Evolutionary conservation across 176 grass and related monocot species (phyloP), one percentile per base, ranked within the genome.

Genomic region (Canna indica): DNA sequence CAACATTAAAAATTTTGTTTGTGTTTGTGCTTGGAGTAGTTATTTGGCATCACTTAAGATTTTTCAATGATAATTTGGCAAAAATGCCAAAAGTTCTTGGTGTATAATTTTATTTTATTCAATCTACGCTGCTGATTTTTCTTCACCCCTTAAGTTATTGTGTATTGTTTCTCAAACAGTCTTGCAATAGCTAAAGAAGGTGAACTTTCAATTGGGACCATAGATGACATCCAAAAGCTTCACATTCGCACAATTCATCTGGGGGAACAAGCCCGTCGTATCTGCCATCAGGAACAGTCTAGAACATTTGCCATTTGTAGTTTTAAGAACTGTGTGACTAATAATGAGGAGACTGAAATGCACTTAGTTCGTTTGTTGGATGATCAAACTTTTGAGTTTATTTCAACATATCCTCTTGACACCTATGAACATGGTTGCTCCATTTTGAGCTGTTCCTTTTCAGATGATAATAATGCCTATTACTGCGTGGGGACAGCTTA

Each of bases 121-220:
- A 26, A 44, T 59, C 28, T 73, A 20, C 18, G 29, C 11, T 59
- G 14, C 17, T 41, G 47, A 59, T 18, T 59, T 58, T 15, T 59
- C 15, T 17, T 17, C 14, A 59, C 18, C 1, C 15, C 7, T 28
- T 42, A 28, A 44, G 35, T 73, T 59, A 14, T 28, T n/a, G 9
- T 59, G 29, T 18, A 13, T 73, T 81, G 58, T 46, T 60, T 76
- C 59, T 4, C 54, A 47, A 30, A 59, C 85, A 97, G 88, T 59
- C 84, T 97, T 82, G 93, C 88, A 35, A 97, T 97, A 75, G 88
- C 88, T 72, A 97, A 97, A 85, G 84, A 97, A 85, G 86, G 88
- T 41, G 93, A 97, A 38, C 81, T 92, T 67, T 97, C 86, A 54
- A 97, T 92, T 69, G 93, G 93, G 67, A 85, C 88, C 20, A 97